A percentile compares a stretch with the other conserved stretches of the same genome.
Evolutionary conservation across 148 eudicot genomes (phyloP).

Genomic region (Arbutus unedo): DNA sequence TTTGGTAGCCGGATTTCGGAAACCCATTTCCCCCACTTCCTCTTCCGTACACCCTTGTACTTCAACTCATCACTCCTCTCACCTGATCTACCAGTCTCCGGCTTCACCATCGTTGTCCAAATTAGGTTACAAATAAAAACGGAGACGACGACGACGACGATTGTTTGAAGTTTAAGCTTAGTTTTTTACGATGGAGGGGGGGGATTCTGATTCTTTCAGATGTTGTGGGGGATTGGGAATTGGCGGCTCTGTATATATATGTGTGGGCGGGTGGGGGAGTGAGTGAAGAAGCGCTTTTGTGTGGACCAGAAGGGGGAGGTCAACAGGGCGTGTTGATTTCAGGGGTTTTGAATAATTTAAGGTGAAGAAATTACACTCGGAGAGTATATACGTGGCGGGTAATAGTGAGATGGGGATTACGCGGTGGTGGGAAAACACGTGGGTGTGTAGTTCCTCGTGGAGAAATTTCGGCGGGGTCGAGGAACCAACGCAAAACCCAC

Average conservation of each 20-base stretch:
- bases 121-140: not conserved
- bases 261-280: not conserved
- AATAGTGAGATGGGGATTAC: slow-evolving; percentile 1
- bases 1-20: slow-evolving; percentile 83
- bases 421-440: slow-evolving; percentile 13
- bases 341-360: not conserved
- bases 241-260: slow-evolving; percentile 31
- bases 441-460: not conserved
- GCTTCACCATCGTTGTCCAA: slow-evolving; percentile 16
- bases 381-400: not conserved
- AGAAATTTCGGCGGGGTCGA: not conserved
- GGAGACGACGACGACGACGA: not conserved
- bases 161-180: not conserved
- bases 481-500: not conserved
- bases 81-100: not conserved
- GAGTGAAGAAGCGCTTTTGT: not conserved
- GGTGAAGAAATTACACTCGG: not conserved
- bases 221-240: not conserved
- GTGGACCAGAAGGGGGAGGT: not conserved
- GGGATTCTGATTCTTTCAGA: not conserved
- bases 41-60: slow-evolving; percentile 75
- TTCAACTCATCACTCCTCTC: slow-evolving; percentile 20
- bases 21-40: slow-evolving; percentile 94
- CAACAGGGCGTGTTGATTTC: slow-evolving; percentile 26
- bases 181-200: no score